A percentile compares a stretch with the other conserved stretches of the same genome.
These are phyloP conservation scores for Pyrus communis DNA, from an alignment of 306 rosid genomes.

Conservation along the genomic window DNA sequence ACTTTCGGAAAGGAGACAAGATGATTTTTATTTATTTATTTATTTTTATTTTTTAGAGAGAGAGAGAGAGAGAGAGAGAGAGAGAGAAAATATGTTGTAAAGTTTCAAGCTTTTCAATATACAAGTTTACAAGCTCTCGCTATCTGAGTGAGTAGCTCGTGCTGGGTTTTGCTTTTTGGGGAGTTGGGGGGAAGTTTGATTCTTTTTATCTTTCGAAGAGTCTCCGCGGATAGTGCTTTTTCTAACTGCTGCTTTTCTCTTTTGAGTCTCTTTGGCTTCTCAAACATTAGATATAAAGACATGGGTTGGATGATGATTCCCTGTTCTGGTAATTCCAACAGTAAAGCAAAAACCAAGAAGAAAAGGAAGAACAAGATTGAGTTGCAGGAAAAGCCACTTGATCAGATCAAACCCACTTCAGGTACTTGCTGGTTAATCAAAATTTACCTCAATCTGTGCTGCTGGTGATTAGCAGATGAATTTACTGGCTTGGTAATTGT, in stretches of 20 bases:
- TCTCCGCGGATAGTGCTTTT: slow-evolving; percentile 4
- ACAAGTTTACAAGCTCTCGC: slow-evolving; percentile 6
- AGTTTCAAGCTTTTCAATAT: neutral
- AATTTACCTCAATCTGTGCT: slow-evolving; percentile 22
- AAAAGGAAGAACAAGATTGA: slow-evolving; percentile 42
- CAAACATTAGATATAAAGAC: neutral
- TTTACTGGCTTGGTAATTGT: slow-evolving; percentile 1
- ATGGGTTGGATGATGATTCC: slow-evolving; percentile 76
- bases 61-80: neutral
- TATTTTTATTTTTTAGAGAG: no score
- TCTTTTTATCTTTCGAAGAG: slow-evolving; percentile 7
- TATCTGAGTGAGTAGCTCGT: slow-evolving; percentile 19
- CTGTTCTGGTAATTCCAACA: slow-evolving; percentile 61
- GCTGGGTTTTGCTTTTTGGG: slow-evolving; percentile 22
- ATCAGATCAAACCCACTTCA: slow-evolving; percentile 49
- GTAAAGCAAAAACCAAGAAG: slow-evolving; percentile 41
- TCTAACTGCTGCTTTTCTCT: neutral
- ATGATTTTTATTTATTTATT: neutral
- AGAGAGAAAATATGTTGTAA: neutral
- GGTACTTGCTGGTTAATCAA: slow-evolving; percentile 27
- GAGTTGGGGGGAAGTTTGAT: slow-evolving; percentile 1
- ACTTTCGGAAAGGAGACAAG: neutral
- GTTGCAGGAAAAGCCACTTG: slow-evolving; percentile 31
- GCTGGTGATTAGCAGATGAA: neutral
- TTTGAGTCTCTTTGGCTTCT: neutral